Base-by-base conservation (phyloP, 2,329 filamentous ascomycete genomes). In the Colletotrichum camelliae region DNA sequence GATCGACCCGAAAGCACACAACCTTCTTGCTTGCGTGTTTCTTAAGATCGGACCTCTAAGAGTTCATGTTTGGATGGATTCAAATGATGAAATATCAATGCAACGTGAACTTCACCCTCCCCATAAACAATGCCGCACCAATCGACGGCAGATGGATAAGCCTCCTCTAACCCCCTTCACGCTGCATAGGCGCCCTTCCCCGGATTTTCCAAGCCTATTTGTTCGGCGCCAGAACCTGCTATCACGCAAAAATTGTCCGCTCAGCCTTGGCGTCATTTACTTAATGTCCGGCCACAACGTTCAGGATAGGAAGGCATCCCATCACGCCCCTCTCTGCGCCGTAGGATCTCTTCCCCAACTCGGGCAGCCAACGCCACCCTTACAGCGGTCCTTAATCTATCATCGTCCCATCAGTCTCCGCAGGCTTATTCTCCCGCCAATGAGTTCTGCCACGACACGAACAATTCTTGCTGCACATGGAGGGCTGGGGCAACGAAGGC, bases 331-430 rank as follows among this genome's bases (percentile, higher is more conserved):
- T 74, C 60, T 74, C 29, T 21, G 35, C 27, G 60, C 48, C 58
- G 72, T 65, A 70, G 72, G 72, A 74, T 70, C 60, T 66, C 58
- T 74, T 65, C 7, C 58, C 67, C 66, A 70, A 65, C 35, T 74
- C 24, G 72, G 72, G 15, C n/a, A 13, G n/a, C 39, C 58, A 58
- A 31, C 66, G 58, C 72, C 58, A 70, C 58, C 48, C 58, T 27
- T 37, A 48, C 58, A 74, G 60, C 43, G 33, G 66, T 65, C 72
- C 61, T 66, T 71, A 71, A 74, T 71, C 48, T 71, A 52, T 43
- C 67, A 74, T 70, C 60, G 35, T 74, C 61, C 48, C 72, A 69
- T 55, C n/a, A 65, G 48, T 55, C 67, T 66, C 72, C 72, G 60
- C 72, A 65, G 48, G 21, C 37, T 31, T 60, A 39, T 66, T 74